Evolutionary conservation across 164 flowering plant genomes (phyloP), one percentile per base, ranked within the genome.

Genomic region (Aristolochia fimbriata): DNA sequence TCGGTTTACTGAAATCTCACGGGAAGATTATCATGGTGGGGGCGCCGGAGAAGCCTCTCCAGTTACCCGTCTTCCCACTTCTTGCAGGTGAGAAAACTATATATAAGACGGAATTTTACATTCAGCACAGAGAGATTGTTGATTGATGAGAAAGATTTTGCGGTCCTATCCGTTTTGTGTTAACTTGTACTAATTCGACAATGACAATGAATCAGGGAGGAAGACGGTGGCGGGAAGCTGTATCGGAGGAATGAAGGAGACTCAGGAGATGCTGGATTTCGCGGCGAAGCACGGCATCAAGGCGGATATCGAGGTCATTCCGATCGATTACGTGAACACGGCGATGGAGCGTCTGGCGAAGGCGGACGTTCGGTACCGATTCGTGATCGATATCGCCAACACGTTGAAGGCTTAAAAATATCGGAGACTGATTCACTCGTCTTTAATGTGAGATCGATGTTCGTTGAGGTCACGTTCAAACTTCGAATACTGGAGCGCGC

Each of bases 1-100:
- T 83, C 24, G 64, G 59, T 14, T 54, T 83, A n/a, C 49, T 83
- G 58, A 83, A 83, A 66, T 15, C 58, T 46, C 48, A 77, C 31
- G 86, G 89, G 17, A 82, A 78, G 72, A 75, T 82, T 3, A 56
- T 84, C 21, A n/a, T 84, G 79, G 75, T 82, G 45, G 85, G 89
- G 61, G 69, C 55, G 5, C 85, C 85, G 9, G 76, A 71, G 1
- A 74, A 60, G 58, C 82, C 89, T 7, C 74, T 78, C 2, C 78
- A 80, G 52, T 60, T 84, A 17, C 77, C 77, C 0, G 64, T 51
- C 13, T 63, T 80, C 33, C 75, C 85, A 27, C 19, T 84, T 61
- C 21, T 82, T 12, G 1, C 65, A 22, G 87, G 89, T 84, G 66
- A 63, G 78, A 10, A 31, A 31, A 3, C 37, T 3, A 31, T 31